Conservation (phyloP, 495 filamentous ascomycete genomes). For the Annulohypoxylon stygium region DNA sequence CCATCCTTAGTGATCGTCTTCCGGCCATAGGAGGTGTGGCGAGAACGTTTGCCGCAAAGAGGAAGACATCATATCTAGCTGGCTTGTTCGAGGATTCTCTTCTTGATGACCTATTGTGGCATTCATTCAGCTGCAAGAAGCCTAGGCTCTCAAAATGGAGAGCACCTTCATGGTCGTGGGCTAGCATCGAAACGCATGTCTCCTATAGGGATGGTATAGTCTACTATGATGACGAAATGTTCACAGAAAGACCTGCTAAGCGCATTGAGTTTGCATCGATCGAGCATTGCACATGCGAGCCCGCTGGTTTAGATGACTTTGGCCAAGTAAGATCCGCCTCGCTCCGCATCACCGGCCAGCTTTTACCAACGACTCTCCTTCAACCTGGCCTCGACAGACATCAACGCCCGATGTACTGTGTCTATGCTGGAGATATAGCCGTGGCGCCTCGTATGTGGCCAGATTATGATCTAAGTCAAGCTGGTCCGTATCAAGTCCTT, state of each 20-base stretch:
- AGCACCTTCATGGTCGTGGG: constrained; percentile 18
- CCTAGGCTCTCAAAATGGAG: neutral
- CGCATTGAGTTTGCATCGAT: constrained; percentile 10
- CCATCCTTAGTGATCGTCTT: neutral
- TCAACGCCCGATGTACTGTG: neutral
- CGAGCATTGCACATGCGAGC: neutral
- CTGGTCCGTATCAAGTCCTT: constrained; percentile 1
- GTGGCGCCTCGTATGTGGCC: constrained; percentile 2
- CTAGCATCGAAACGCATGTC: constrained; percentile 4
- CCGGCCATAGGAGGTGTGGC: constrained; percentile 6
- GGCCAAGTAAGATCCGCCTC: constrained; percentile 1
- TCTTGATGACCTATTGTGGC: constrained; percentile 8
- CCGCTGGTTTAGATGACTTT: constrained; percentile 7
- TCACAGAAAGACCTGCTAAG: neutral
- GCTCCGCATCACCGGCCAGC: constrained; percentile 1
- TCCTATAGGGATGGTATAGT: neutral
- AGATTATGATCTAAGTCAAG: constrained; percentile 8
- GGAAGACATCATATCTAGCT: constrained; percentile 5
- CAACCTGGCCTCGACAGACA: neutral
- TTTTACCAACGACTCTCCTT: constrained; percentile 2
- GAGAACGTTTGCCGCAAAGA: constrained; percentile 1
- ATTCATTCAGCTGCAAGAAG: neutral
- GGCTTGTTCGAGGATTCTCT: constrained; percentile 8
- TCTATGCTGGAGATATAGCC: neutral
- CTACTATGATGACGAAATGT: constrained; percentile 1